Base-by-base conservation (phyloP, 805 yeast species). In the Sugiyamaella smithiae region DNA sequence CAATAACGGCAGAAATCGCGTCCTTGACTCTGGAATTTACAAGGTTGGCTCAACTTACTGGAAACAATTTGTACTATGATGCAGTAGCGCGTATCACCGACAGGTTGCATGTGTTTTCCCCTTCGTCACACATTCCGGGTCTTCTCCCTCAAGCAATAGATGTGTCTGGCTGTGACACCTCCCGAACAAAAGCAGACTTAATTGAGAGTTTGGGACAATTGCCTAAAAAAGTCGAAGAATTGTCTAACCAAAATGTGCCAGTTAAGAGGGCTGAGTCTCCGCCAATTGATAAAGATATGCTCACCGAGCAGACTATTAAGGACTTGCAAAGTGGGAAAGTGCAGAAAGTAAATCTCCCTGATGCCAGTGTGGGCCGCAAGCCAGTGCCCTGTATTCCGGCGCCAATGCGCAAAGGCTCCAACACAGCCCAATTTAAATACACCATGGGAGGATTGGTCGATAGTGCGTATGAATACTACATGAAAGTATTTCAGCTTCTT, bases 1-100 rank as follows among this genome's bases (percentile, higher is more conserved):
- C 60, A 11, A 67, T 70, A 4, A 55, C 74, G 4, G 76, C 82
- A 1, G 79, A 76, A 45, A 57, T 78, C 42, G 78, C 77, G 1
- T 71, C 82, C 1, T 57, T 78, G 45, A 66, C 77, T 0, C 61
- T 80, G 36, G 85, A 80, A 56, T 76, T 80, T 49, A 68, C 80
- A 5, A 66, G 77, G 33, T 58, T 80, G 40, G 66, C 83, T 1
- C 81, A 78, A 50, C 46, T 80, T 20, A 75, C 83, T 1, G 69
- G 70, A 4, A 70, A 77, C 43, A 60, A 71, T 50, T 67, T 65
- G 41, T 81, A 77, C 60, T 78, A 68, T 59, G 76, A 77, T 51
- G 78, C 78, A 6, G 68, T 74, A 12, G 73, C 73, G 22, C 67
- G 76, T 33, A 65, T 78, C 16, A 74, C 74, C 3, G 61, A 70